These are phyloP conservation scores for Caryocar brasiliense DNA, from an alignment of 441 rosid species.

Conservation along the genomic window DNA sequence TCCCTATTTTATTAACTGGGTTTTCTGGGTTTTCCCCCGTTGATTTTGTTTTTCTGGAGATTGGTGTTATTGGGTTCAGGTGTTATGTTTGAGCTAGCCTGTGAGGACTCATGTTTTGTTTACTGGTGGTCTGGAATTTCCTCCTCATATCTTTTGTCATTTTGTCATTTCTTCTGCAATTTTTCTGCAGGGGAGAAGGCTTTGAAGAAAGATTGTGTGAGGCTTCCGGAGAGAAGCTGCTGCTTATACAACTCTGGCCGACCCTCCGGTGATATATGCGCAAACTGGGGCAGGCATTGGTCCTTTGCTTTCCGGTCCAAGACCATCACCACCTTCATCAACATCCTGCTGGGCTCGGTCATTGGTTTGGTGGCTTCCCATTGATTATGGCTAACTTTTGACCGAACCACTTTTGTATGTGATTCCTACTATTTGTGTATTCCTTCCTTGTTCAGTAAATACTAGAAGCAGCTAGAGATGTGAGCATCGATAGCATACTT, in stretches of 20 bases:
- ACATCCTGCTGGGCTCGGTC: conserved; percentile 12
- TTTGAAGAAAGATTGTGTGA: conserved; percentile 9
- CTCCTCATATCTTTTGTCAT: too few relatives aligned
- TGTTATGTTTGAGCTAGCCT: too few relatives aligned
- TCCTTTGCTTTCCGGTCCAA: conserved; percentile 32
- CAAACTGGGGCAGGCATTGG: conserved; percentile 37
- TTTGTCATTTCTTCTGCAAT: too few relatives aligned
- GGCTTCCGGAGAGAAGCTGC: conserved; percentile 54
- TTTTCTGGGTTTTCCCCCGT: conserved; percentile 4
- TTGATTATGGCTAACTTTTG: conserved; percentile 66
- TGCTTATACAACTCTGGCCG: conserved; percentile 64
- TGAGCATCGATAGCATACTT: conserved; percentile 5
- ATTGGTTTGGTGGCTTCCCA: conserved; percentile 53
- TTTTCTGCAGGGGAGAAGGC: too few relatives aligned
- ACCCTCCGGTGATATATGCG: conserved; percentile 23
- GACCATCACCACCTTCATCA: conserved; percentile 2
- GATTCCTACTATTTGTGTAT: conserved; percentile 7
- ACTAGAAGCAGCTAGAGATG: conserved; percentile 25
- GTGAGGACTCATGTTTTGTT: too few relatives aligned
- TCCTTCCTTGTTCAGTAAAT: background rate
- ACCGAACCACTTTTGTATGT: conserved; percentile 12
- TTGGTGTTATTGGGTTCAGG: too few relatives aligned
- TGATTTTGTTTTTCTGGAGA: background rate
- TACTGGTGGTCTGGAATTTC: too few relatives aligned
- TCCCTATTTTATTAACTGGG: background rate